Evolutionary conservation across 306 rosid species (phyloP).

Genomic region (Spatholobus suberectus): DNA sequence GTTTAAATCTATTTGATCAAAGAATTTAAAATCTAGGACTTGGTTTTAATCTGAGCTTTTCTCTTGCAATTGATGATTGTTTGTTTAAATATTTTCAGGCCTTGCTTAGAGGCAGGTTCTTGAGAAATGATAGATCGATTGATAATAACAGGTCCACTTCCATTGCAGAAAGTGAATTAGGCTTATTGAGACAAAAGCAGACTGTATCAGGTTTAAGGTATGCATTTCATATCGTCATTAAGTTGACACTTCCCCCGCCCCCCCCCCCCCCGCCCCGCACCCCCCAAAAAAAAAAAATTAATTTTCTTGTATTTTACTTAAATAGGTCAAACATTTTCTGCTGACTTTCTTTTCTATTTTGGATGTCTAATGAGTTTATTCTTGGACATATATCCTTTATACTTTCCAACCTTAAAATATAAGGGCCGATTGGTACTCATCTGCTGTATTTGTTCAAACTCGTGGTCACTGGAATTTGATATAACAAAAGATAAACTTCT

Average conservation of each 20-base stretch:
- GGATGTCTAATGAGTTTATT: constrained; percentile 15
- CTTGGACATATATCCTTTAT: constrained; percentile 18
- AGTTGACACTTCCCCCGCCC: too few relatives aligned
- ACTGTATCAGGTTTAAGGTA: constrained; percentile 97
- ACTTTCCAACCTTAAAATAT: not conserved
- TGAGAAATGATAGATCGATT: constrained; percentile 77
- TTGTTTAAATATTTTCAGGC: constrained; percentile 63
- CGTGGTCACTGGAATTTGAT: constrained; percentile 18
- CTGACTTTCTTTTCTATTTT: constrained; percentile 26
- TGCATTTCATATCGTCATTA: constrained; percentile 34
- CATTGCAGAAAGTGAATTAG: constrained; percentile 87
- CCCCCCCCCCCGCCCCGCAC: too few relatives aligned
- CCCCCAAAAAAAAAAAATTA: too few relatives aligned
- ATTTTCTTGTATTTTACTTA: not conserved
- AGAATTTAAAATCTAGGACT: constrained; percentile 14
- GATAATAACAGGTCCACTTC: constrained; percentile 73
- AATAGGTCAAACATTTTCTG: constrained; percentile 4
- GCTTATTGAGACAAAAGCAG: constrained; percentile 84
- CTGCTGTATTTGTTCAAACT: constrained; percentile 31
- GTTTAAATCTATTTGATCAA: constrained; percentile 2
- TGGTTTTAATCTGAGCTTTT: constrained; percentile 33
- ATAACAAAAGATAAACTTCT: not conserved
- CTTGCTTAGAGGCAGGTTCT: constrained; percentile 91
- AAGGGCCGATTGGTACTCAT: constrained; percentile 7
- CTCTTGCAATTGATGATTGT: constrained; percentile 41